Evolutionary conservation across 2,329 filamentous ascomycete species (phyloP).

Genomic region (Aspergillus sergii): DNA sequence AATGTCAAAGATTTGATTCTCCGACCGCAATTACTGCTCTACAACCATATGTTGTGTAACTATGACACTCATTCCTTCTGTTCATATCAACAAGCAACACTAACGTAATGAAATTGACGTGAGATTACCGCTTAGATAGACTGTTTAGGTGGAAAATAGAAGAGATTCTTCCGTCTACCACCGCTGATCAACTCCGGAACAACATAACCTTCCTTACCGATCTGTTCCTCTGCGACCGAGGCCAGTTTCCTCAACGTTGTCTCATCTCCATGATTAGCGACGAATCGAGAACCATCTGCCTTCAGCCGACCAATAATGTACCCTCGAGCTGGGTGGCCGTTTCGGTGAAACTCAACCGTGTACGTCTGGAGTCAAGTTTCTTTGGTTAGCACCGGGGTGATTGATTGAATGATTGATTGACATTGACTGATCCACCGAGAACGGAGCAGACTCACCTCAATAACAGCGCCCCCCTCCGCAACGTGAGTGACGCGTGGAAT

Average conservation of each 20-base stretch:
- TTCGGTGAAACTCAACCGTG: background rate
- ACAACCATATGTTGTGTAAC: no score
- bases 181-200: background rate
- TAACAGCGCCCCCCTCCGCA: no score
- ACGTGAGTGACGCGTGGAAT: no score
- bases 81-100: no score
- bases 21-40: no score
- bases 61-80: no score
- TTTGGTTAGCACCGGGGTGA: background rate
- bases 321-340: background rate
- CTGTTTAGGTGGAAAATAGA: background rate
- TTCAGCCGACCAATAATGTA: background rate
- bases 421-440: no score
- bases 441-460: no score
- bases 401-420: no score
- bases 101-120: no score
- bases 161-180: background rate
- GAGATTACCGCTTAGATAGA: background rate
- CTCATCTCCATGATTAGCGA: background rate
- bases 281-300: background rate
- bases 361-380: background rate
- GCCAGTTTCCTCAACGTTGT: background rate
- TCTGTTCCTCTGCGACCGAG: background rate
- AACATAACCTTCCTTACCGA: background rate
- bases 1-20: no score